A percentile compares a stretch with the other conserved stretches of the same genome.
These are phyloP conservation scores for Mycotypha africana DNA, from an alignment of 371 early-diverging fungal genomes.

Conservation along the genomic window DNA sequence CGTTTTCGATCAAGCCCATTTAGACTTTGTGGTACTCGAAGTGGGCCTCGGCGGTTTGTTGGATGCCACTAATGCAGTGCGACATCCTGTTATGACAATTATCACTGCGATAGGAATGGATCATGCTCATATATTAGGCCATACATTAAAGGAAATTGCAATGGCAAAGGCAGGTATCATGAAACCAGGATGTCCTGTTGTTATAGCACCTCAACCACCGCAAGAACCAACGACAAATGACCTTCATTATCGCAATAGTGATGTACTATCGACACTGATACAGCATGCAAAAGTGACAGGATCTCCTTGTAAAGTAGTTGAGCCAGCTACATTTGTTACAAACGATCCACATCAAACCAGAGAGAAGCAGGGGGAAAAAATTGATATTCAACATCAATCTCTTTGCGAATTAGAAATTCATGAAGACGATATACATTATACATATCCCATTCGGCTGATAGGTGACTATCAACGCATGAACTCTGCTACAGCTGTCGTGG, in stretches of 20 bases:
- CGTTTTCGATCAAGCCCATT: conserved; percentile 40
- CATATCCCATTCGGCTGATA: conserved; percentile 51
- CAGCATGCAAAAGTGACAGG: conserved; percentile 26
- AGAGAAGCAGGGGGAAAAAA: too few species aligned
- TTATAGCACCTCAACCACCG: conserved; percentile 48
- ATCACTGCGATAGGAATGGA: conserved; percentile 71
- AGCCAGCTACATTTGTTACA: conserved; percentile 14
- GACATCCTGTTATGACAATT: conserved; percentile 37
- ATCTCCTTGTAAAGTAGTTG: conserved; percentile 18
- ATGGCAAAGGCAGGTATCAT: conserved; percentile 78
- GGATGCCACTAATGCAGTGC: conserved; percentile 83
- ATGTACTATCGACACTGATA: conserved; percentile 31
- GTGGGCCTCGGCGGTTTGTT: conserved; percentile 78
- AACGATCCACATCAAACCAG: too few species aligned
- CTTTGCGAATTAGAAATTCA: conserved; percentile 3
- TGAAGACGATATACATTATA: conserved; percentile 4
- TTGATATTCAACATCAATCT: too few species aligned
- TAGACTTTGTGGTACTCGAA: conserved; percentile 74
- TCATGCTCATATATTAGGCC: conserved; percentile 71
- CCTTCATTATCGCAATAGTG: too few species aligned
- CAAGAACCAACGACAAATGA: background rate
- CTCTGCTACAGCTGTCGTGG: conserved; percentile 66
- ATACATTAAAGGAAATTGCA: conserved; percentile 61
- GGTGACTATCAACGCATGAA: conserved; percentile 83
- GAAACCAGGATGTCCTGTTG: conserved; percentile 41